Evolutionary conservation across 2,329 filamentous ascomycete genomes (phyloP).

Genomic region (Ceratocystis papillata): DNA sequence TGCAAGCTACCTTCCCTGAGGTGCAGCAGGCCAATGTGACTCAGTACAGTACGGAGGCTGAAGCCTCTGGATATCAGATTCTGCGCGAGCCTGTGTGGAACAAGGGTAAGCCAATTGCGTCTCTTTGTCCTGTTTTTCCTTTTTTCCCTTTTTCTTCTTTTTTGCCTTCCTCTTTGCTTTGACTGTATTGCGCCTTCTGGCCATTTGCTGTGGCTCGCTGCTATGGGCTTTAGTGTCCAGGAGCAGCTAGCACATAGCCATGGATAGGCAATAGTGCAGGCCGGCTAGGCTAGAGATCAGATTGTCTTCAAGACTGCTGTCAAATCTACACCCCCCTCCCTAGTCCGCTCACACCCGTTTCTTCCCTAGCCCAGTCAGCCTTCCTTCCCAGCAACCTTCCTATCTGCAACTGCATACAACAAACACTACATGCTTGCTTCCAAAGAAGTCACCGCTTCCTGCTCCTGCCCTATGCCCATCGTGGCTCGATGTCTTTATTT

Average conservation of each 20-base stretch:
- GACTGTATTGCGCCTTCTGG: slow-evolving; percentile 11
- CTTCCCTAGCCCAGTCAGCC: slow-evolving; percentile 22
- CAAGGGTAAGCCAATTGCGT: slow-evolving; percentile 43
- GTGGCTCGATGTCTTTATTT: neutral
- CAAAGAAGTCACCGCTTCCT: neutral
- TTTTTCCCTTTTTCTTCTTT: slow-evolving; percentile 14
- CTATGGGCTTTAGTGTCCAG: neutral
- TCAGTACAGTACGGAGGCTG: slow-evolving; percentile 42
- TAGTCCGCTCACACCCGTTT: slow-evolving; percentile 19
- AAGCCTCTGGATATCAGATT: slow-evolving; percentile 51
- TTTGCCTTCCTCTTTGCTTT: slow-evolving; percentile 10
- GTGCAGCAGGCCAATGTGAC: slow-evolving; percentile 45
- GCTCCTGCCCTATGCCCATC: neutral
- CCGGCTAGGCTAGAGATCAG: too few relatives aligned
- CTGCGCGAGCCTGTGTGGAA: slow-evolving; percentile 54
- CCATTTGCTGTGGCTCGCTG: neutral
- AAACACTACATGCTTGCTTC: neutral
- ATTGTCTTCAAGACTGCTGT: neutral
- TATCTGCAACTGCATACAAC: neutral
- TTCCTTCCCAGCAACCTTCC: slow-evolving; percentile 19
- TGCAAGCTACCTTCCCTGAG: slow-evolving; percentile 45
- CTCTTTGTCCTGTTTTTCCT: slow-evolving; percentile 6
- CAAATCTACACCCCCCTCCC: slow-evolving; percentile 17
- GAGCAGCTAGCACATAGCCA: too few relatives aligned
- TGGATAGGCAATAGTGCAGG: too few relatives aligned